phyloP scores from a whole-genome alignment of 1,284 basidiomycete genomes.

The Athelia sp. region DNA sequence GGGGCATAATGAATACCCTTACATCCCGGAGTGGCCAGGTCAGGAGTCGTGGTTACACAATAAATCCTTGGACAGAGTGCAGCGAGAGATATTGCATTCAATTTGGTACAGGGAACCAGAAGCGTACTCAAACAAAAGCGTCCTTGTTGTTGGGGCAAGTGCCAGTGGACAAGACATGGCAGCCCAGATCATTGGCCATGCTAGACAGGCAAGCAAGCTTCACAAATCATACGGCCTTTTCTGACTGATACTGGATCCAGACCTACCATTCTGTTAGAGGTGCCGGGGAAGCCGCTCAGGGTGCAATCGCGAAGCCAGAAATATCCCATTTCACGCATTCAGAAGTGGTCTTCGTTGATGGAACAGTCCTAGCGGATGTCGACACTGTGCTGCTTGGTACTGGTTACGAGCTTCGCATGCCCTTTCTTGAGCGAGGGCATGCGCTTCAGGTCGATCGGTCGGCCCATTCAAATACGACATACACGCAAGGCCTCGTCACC shows the following conservation, averaged over 20 bases:
- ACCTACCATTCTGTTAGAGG: slow-evolving; percentile 38
- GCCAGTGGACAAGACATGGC: slow-evolving; percentile 46
- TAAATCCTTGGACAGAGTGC: slow-evolving; percentile 16
- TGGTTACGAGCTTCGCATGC: slow-evolving; percentile 48
- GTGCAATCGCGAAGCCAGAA: slow-evolving; percentile 33
- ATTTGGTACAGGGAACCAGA: slow-evolving; percentile 50
- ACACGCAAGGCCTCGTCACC: slow-evolving; percentile 29
- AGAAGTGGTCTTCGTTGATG: slow-evolving; percentile 43
- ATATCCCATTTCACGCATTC: slow-evolving; percentile 42
- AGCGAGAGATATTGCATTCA: slow-evolving; percentile 42
- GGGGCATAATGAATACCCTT: slow-evolving; percentile 51
- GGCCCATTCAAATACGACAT: slow-evolving; percentile 20
- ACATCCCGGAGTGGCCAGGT: slow-evolving; percentile 38
- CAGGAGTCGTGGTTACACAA: slow-evolving; percentile 41
- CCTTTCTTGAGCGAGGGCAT: slow-evolving; percentile 41
- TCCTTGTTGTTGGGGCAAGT: slow-evolving; percentile 48
- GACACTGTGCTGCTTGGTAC: slow-evolving; percentile 48
- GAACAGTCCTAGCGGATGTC: slow-evolving; percentile 30
- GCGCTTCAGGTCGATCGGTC: slow-evolving; percentile 21
- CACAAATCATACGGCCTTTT: background rate
- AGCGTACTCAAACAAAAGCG: slow-evolving; percentile 33
- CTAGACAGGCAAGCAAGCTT: slow-evolving; percentile 33
- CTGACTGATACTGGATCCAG: slow-evolving; percentile 18
- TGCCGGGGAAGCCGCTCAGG: slow-evolving; percentile 18
- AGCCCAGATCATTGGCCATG: slow-evolving; percentile 33